Conservation (phyloP, 192 early-diverging fungal genomes). For the Coemansia sp. region DNA sequence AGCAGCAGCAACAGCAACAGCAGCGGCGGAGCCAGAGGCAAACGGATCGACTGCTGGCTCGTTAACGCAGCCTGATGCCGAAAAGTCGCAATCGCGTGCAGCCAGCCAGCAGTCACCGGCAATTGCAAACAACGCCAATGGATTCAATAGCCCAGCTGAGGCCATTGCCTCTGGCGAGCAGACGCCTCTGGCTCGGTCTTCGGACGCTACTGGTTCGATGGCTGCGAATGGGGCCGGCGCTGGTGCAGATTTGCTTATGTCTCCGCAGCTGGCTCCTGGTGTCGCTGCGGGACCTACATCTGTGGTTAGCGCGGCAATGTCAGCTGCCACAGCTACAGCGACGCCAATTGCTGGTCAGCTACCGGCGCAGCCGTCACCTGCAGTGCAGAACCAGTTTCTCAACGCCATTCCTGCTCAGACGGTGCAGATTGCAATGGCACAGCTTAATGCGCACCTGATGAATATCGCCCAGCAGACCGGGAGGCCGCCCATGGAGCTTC, state of each 20-base stretch:
- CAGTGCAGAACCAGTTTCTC: neutral
- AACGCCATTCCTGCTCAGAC: neutral
- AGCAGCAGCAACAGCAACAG: neutral
- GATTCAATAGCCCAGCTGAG: neutral
- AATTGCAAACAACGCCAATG: neutral
- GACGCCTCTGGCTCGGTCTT: neutral
- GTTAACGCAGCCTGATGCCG: slow-evolving; percentile 3
- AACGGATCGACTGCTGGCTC: neutral
- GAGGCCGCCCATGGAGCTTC: slow-evolving; percentile 14
- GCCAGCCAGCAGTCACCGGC: neutral
- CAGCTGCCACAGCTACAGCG: neutral
- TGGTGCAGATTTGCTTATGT: slow-evolving; percentile 11
- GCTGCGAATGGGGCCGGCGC: neutral
- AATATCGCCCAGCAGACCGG: slow-evolving; percentile 15
- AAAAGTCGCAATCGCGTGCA: slow-evolving; percentile 1
- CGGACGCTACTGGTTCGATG: neutral
- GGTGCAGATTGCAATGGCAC: slow-evolving; percentile 12
- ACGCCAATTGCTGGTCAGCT: neutral
- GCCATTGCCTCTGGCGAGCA: slow-evolving; percentile 1
- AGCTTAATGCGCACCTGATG: slow-evolving; percentile 18
- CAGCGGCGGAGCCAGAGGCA: neutral
- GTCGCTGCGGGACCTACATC: neutral
- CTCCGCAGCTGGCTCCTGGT: neutral
- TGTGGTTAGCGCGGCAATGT: neutral
- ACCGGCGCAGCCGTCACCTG: neutral